Evolutionary conservation across 768 basidiomycete species (phyloP), one percentile per base, ranked within the genome.

Genomic region (Termitomyces sp.): DNA sequence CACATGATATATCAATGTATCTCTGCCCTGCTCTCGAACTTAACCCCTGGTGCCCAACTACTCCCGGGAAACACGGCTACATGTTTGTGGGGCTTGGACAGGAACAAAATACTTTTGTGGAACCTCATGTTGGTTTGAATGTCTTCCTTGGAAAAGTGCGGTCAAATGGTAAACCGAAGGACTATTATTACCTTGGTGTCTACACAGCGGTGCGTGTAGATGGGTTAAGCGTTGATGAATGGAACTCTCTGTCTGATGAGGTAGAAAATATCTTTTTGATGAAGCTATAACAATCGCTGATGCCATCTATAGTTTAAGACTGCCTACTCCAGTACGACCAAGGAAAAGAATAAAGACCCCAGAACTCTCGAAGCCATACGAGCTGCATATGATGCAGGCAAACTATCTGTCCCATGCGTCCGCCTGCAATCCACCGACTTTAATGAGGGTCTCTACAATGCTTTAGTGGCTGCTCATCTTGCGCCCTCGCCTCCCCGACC

Each of bases 81-180:
- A 81, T 86, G 71, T 84, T 84, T 50, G 81, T 85, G 32, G 84
- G 82, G 18, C 73, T 84, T 55, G 79, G 79, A 9, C 75, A 70
- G 45, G 83, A 84, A 45, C 71, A 73, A 46, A 70, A 76, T 44
- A 75, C 75, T 7, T 84, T 84, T 65, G 61, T 65, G 42, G 62
- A 70, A 44, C 72, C 79, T 15, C 77, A 80, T 38, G 65, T 70
- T n/a, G 59, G 55, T 11, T 76, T 76, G 22, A 76, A 82, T 59
- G 58, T 84, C 8, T 85, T 85, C 58, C 73, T 84, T 18, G 79
- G 79, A 3, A 66, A 77, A 36, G 69, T 73, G 18, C 78, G 70
- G 52, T 60, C 64, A 32, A 60, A 49, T 20, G 40, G 58, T 16
- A 68, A 59, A 64, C 9, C 64, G 61, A 57, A 77, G 22, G 69